phyloP scores from a whole-genome alignment of 2,329 filamentous ascomycete species.

The Clonostachys sp. region DNA sequence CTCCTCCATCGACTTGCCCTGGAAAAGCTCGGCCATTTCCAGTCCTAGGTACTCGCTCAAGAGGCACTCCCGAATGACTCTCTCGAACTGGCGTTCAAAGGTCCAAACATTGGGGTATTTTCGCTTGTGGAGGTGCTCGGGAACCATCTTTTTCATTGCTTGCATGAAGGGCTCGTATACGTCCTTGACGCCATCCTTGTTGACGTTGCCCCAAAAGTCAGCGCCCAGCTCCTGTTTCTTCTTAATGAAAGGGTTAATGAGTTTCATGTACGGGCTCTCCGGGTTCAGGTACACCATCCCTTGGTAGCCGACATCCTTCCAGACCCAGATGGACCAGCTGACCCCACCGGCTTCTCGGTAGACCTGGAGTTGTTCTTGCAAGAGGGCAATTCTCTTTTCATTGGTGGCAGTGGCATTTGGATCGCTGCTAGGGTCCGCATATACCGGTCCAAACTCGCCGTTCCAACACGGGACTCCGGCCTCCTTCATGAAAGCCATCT shows the following conservation, averaged over 20 bases:
- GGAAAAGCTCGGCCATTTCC: slow-evolving; percentile 52
- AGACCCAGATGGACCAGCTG: slow-evolving; percentile 57
- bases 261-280: slow-evolving; percentile 40
- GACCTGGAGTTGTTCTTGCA: slow-evolving; percentile 32
- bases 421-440: too few species aligned
- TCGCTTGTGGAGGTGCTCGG: too few species aligned
- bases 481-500: slow-evolving; percentile 34
- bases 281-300: slow-evolving; percentile 47
- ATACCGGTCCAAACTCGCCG: slow-evolving; percentile 47
- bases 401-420: too few species aligned
- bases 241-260: slow-evolving; percentile 45
- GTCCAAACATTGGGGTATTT: too few species aligned
- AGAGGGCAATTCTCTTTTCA: slow-evolving; percentile 29
- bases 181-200: slow-evolving; percentile 18
- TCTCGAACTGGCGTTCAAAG: too few species aligned
- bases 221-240: slow-evolving; percentile 50
- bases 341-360: slow-evolving; percentile 23
- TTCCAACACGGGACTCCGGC: slow-evolving; percentile 40
- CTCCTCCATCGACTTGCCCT: slow-evolving; percentile 41
- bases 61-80: too few species aligned
- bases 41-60: too few species aligned
- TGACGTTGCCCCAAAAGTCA: slow-evolving; percentile 45
- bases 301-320: slow-evolving; percentile 52
- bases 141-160: too few species aligned
- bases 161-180: slow-evolving; percentile 31